Base-by-base conservation (phyloP, 805 yeast species). In the Yarrowia sp. region DNA sequence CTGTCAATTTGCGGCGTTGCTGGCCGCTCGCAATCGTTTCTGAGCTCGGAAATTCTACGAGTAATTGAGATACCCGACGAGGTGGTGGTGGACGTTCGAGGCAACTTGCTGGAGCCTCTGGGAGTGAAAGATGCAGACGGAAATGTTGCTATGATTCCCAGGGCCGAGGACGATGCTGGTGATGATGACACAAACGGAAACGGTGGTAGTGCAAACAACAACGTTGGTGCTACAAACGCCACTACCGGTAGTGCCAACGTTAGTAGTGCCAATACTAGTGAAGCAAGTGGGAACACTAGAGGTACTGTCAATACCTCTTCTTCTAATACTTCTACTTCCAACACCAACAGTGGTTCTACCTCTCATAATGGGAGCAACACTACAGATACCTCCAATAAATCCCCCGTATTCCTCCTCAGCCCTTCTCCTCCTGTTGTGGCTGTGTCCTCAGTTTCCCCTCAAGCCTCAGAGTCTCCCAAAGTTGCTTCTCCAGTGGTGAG, bases 11-110 rank as follows among this genome's bases (percentile, higher is more conserved):
- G 61, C 15, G 61, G 61, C 8, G n/a, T 1, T 5, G 0, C n/a
- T 3, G 14, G 35, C 8, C 43, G 16, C 19, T 16, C 19, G 4
- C 46, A 55, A 46, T 4, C 42, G 14, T 55, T 55, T 15, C 22
- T 55, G 46, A 16, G 46, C 3, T 38, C 61, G 5, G 61, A 55
- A 15, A 40, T 16, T 10, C 61, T 55, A 14, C 35, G 61, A 8
- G 61, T 55, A 3, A 22, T 55, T 19, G 61, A 55, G 61, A 26
- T 55, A 22, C 61, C 61, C 19, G 36, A 40, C 5, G 61, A 40
- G 46, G 19, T 55, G 11, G 12, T 38, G 10, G 12, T 19, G 15
- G 61, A 22, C 15, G 61, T 40, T 22, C 9, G 46, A 3, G 61
- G 61, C 9, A 40, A 55, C 11, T 46, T 55, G 3, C 22, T 55